Evolutionary conservation across 768 basidiomycete genomes (phyloP).

Genomic region (Phanerodontia chrysosporium): DNA sequence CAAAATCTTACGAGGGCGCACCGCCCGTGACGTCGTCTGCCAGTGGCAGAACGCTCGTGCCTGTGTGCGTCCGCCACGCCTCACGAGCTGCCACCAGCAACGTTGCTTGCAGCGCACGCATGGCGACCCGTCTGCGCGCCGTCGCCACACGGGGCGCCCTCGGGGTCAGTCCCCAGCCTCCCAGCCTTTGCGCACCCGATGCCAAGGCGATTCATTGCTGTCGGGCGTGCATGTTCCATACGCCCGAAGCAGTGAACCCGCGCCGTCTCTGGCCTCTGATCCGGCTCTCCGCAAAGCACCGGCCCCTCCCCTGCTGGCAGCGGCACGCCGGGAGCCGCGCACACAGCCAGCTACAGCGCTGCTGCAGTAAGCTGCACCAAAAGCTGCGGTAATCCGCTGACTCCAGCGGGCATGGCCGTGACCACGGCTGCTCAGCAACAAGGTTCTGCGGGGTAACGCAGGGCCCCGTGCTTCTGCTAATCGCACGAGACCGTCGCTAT

Average conservation of each 20-base stretch:
- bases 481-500: neutral
- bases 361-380: no score
- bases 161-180: neutral
- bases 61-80: neutral
- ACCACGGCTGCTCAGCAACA: no score
- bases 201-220: neutral
- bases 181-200: neutral
- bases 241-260: neutral
- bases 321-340: no score
- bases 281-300: neutral
- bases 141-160: neutral
- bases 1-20: neutral
- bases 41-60: neutral
- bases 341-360: no score
- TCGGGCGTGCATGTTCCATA: neutral
- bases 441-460: neutral
- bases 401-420: no score
- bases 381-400: no score
- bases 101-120: neutral
- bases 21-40: neutral
- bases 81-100: neutral
- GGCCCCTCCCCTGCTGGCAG: no score
- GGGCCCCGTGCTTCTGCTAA: neutral
- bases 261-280: neutral
- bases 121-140: neutral